phyloP scores from a whole-genome alignment of 140 eudicot genomes.

The Bidens hawaiensis region DNA sequence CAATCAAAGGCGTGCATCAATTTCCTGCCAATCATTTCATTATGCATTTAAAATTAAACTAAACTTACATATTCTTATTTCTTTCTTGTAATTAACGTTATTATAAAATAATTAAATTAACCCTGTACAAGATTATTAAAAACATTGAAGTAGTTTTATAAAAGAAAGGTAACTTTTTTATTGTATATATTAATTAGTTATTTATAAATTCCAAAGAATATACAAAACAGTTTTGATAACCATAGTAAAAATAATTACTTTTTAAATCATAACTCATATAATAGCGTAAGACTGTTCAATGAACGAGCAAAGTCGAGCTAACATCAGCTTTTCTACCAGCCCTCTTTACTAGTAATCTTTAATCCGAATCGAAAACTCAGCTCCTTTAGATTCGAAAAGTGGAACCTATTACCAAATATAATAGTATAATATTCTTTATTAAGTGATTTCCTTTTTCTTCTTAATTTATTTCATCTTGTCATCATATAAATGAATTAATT shows the following conservation, averaged over 20 bases:
- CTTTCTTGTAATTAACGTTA: neutral
- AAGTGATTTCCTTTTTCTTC: neutral
- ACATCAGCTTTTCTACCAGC: neutral
- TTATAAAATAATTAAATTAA: neutral
- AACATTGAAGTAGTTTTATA: too few relatives aligned
- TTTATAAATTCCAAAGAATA: too few relatives aligned
- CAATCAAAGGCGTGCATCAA: constrained; percentile 23
- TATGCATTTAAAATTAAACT: neutral
- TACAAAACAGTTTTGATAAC: too few relatives aligned
- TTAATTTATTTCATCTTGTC: neutral
- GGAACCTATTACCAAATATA: too few relatives aligned
- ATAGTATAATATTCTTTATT: neutral
- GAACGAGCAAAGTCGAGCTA: neutral
- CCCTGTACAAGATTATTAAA: neutral
- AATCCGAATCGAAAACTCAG: too few relatives aligned
- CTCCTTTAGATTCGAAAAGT: too few relatives aligned
- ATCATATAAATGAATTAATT: neutral
- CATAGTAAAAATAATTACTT: too few relatives aligned
- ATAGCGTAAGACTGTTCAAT: neutral
- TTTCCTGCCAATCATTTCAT: constrained; percentile 13
- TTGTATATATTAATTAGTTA: too few relatives aligned
- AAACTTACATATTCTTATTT: neutral
- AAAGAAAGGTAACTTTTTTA: too few relatives aligned
- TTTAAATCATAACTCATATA: neutral
- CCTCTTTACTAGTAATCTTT: too few relatives aligned